These are phyloP conservation scores for Diplosphaera chodatii DNA, from an alignment of 139 green algal genomes.

Conservation along the genomic window DNA sequence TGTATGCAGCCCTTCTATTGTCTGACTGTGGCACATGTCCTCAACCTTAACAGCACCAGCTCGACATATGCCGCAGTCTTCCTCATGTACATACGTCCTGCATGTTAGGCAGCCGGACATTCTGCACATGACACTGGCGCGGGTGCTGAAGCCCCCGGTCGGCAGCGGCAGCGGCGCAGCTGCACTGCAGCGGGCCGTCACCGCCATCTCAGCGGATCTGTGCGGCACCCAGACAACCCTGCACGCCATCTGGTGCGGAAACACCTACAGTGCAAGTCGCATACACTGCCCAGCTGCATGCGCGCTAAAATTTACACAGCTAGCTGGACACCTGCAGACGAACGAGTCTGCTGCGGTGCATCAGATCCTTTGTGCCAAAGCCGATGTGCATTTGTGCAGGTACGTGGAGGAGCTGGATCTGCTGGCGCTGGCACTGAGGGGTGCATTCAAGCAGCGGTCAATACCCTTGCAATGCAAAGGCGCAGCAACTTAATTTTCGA, in stretches of 20 bases:
- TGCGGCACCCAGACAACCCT: slow-evolving; percentile 37
- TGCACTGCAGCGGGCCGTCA: slow-evolving; percentile 26
- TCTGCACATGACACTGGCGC: slow-evolving; percentile 62
- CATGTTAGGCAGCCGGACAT: slow-evolving; percentile 36
- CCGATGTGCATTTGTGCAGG: slow-evolving; percentile 19
- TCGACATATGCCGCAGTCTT: too few relatives aligned
- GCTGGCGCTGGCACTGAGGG: slow-evolving; percentile 56
- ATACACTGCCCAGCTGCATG: neutral
- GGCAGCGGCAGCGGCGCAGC: neutral
- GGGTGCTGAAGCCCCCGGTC: slow-evolving; percentile 35
- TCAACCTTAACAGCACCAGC: too few relatives aligned
- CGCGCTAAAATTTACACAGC: neutral
- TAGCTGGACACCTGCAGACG: too few relatives aligned
- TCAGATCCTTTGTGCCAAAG: neutral
- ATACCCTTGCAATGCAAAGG: slow-evolving; percentile 32
- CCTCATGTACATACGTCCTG: neutral
- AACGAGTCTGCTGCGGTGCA: too few relatives aligned
- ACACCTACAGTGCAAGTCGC: neutral
- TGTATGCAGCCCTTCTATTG: neutral
- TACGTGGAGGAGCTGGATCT: slow-evolving; percentile 69
- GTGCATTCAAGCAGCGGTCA: slow-evolving; percentile 25
- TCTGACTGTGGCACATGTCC: too few relatives aligned
- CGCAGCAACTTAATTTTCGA: too few relatives aligned
- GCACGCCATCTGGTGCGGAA: slow-evolving; percentile 17
- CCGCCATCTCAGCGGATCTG: slow-evolving; percentile 29